phyloP scores from a whole-genome alignment of 352 stramenopile genomes.

The Hyaloperonospora brassicae region DNA sequence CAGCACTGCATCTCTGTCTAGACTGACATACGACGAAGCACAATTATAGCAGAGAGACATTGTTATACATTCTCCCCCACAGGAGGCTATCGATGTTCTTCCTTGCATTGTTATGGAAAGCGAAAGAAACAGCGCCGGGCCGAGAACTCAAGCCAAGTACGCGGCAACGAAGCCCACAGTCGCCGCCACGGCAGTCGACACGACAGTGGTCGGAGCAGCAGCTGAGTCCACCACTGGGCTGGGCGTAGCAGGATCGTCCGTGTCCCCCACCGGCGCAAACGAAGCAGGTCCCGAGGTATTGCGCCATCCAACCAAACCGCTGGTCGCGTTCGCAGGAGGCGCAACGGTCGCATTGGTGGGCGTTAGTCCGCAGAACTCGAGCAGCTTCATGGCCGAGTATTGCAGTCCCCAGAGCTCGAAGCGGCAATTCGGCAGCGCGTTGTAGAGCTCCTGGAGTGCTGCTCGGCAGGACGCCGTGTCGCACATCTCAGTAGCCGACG shows the following conservation, averaged over 20 bases:
- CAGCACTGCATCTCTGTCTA: background rate
- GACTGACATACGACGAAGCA: conserved; percentile 5
- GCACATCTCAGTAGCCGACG: conserved; percentile 35
- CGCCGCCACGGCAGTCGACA: conserved; percentile 21
- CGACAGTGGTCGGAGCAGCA: conserved; percentile 4
- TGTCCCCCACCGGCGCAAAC: conserved; percentile 36
- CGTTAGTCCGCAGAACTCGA: conserved; percentile 45
- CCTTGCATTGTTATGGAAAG: too few species aligned
- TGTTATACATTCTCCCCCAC: too few species aligned
- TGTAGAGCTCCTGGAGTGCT: conserved; percentile 56
- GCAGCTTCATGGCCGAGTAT: conserved; percentile 30
- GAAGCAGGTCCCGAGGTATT: conserved; percentile 14
- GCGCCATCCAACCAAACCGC: conserved; percentile 21
- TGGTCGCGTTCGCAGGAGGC: conserved; percentile 7
- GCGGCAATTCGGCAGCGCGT: conserved; percentile 46
- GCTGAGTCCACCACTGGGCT: conserved; percentile 11
- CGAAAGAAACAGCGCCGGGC: too few species aligned
- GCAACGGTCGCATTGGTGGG: conserved; percentile 27
- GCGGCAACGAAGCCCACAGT: conserved; percentile 23
- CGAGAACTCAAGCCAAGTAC: conserved; percentile 18
- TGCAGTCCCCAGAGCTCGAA: conserved; percentile 48
- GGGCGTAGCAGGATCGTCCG: conserved; percentile 24
- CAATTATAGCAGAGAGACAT: too few species aligned
- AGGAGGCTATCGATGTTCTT: too few species aligned
- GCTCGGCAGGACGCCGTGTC: conserved; percentile 35